Base-by-base conservation (phyloP, 129 eudicot species). In the Flaveria ramosissima region DNA sequence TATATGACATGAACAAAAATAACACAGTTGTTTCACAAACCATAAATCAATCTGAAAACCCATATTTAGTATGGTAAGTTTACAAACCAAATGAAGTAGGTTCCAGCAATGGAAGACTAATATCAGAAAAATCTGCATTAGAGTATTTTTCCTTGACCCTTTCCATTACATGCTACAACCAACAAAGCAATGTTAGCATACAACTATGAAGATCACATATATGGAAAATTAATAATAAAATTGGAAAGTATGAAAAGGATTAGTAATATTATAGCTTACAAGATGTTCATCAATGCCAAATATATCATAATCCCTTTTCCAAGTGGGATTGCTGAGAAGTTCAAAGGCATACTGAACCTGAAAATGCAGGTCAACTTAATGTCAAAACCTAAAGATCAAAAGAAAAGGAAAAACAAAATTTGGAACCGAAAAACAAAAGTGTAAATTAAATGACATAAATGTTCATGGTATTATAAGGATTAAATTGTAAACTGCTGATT, bases 271-370 rank as follows among this genome's bases (percentile, higher is more conserved):
- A 59, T 11, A 67, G 80, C 97, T 77, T 82, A 94, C 98, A 26
- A 51, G 62, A 48, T 94, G 83, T 74, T 94, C 98, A 77, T 94
- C 98, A 72, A 91, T 77, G 78, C 80, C 81, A 73, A 79, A 91
- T 77, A 88, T 48, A 85, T 94, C 97, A 83, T 94, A 94, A 80
- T 94, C 97, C 84, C 98, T 85, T 86, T 94, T 94, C 96, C 89
- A 84, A 60, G 86, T 57, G 43, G 88, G 79, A 84, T 94, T 79
- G 51, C 85, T 84, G 43, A 94, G 90, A 77, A 94, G 84, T 83
- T 94, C 98, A 87, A 73, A 94, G 77, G 98, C 96, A 83, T 94
- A 94, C 69, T 71, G 92, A 60, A 86, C 85, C 98, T 94, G 71
- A 66, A 64, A 76, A 48, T 30, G 20, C 32, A 26, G 16, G 47